Evolutionary conservation across 306 rosid genomes (phyloP).

Genomic region (Hippophae tibetana): DNA sequence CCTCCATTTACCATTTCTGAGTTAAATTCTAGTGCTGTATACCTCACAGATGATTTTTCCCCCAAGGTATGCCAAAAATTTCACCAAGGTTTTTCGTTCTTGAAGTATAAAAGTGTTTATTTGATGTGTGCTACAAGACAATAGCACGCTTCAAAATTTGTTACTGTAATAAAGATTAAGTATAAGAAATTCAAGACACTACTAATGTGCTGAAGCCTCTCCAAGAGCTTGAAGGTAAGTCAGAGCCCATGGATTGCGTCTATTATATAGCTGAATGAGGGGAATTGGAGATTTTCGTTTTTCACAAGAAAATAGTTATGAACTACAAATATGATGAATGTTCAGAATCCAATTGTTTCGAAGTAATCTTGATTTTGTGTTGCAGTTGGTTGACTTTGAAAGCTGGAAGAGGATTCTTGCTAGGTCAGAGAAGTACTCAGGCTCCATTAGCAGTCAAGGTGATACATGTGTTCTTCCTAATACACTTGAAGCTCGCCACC

Average conservation of each 20-base stretch:
- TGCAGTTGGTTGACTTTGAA: conserved; percentile 94
- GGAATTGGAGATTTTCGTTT: no score
- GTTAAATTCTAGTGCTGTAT: conserved; percentile 82
- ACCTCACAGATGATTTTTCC: conserved; percentile 90
- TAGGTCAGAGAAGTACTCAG: conserved; percentile 78
- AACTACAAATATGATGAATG: neutral
- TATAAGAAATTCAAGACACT: no score
- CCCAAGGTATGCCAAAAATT: conserved; percentile 54
- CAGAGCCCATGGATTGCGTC: no score
- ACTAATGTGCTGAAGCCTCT: no score
- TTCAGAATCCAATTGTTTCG: neutral
- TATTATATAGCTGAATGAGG: no score
- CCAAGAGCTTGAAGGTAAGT: no score
- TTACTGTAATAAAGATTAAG: no score
- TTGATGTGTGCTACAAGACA: neutral
- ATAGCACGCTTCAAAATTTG: no score
- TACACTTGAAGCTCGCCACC: conserved; percentile 79
- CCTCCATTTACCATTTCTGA: conserved; percentile 93
- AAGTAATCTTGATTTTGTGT: conserved; percentile 5
- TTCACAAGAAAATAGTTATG: no score
- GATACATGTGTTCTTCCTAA: conserved; percentile 70
- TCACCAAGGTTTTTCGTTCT: conserved; percentile 8
- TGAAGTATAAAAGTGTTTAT: neutral
- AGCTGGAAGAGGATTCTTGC: conserved; percentile 92
- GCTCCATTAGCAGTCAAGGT: conserved; percentile 67